Percentiles rank a stretch among this genome's conserved stretches.
These are phyloP conservation scores for Wallacemonas sp. DNA, from an alignment of 208 protist genomes.

Conservation along the genomic window DNA sequence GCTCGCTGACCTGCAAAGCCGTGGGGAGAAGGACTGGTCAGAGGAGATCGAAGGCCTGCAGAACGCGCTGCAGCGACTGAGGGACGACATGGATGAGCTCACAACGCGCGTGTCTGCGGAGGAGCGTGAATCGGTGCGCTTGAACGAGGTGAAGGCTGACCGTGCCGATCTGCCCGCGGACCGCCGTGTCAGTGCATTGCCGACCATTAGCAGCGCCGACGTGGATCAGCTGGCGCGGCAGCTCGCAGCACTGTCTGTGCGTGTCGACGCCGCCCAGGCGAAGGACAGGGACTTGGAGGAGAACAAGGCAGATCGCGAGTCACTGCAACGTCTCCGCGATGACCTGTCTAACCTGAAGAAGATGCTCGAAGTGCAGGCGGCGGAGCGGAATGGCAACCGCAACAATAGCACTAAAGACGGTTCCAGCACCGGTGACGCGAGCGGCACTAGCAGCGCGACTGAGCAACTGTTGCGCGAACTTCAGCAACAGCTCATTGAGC, in stretches of 20 bases:
- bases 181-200: neutral
- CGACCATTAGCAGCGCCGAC: conserved; percentile 15
- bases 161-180: conserved; percentile 19
- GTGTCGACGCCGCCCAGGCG: conserved; percentile 16
- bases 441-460: conserved; percentile 16
- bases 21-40: conserved; percentile 43
- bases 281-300: conserved; percentile 36
- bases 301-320: conserved; percentile 65
- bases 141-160: conserved; percentile 68
- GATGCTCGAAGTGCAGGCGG: conserved; percentile 46
- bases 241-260: conserved; percentile 29
- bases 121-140: conserved; percentile 24
- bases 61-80: conserved; percentile 34
- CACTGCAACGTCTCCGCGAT: conserved; percentile 72
- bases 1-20: conserved; percentile 49
- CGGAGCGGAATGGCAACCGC: conserved; percentile 18
- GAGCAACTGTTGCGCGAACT: conserved; percentile 61
- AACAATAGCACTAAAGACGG: too few relatives aligned
- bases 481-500: conserved; percentile 55
- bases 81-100: conserved; percentile 28
- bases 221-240: conserved; percentile 37
- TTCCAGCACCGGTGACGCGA: neutral
- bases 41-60: conserved; percentile 45
- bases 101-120: conserved; percentile 24
- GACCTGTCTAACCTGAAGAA: conserved; percentile 58